A percentile compares a stretch with the other conserved stretches of the same genome.
Evolutionary conservation across 441 rosid genomes (phyloP).

Genomic region (Mallotus japonicus): DNA sequence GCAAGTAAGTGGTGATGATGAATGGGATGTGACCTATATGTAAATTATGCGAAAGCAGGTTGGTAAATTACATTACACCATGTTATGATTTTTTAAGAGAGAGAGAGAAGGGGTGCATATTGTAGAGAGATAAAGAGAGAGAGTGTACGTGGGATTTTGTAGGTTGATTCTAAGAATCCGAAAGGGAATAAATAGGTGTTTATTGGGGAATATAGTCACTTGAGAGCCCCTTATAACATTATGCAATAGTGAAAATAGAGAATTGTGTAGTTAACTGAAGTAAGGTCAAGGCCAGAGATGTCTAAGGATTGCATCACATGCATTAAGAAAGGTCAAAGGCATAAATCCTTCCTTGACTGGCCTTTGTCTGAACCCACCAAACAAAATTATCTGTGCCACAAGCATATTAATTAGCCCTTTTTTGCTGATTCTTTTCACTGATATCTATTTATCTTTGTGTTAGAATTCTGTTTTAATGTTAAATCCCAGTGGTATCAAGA

Average conservation of each 20-base stretch:
- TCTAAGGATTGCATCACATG: not conserved
- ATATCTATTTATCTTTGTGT: not conserved
- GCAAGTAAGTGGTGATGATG: not conserved
- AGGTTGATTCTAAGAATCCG: not conserved
- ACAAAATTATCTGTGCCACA: not conserved
- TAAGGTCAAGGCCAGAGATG: not conserved
- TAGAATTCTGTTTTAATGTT: not conserved
- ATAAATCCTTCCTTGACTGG: not conserved
- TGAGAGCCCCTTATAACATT: too few species aligned
- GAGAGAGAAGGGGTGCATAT: not conserved
- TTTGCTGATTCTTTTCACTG: not conserved
- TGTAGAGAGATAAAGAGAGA: not conserved
- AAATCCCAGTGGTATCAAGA: not conserved
- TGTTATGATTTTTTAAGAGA: not conserved
- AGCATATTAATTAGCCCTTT: not conserved
- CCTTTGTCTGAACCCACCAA: not conserved
- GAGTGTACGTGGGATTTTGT: not conserved
- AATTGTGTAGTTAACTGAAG: not conserved
- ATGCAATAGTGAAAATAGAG: not conserved
- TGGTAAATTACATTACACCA: not conserved
- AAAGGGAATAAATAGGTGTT: not conserved
- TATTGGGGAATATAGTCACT: not conserved
- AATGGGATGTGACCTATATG: not conserved
- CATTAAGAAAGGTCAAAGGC: not conserved
- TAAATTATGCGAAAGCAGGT: not conserved